Conservation (phyloP, 2,329 filamentous ascomycete species). For the Penicillium sp. region DNA sequence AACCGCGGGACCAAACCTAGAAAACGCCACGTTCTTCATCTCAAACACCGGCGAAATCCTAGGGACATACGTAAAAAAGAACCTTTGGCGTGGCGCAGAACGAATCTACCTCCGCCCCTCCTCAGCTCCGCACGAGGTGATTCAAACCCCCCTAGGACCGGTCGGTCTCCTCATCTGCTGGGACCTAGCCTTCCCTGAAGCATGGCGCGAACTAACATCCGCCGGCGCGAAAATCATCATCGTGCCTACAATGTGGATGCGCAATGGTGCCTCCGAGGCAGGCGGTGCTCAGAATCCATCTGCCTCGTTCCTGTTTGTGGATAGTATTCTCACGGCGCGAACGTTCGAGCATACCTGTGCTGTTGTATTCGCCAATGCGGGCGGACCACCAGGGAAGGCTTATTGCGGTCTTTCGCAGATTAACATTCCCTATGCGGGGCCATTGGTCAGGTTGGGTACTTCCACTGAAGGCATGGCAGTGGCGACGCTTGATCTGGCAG, state of each 20-base stretch:
- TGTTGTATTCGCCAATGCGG: neutral
- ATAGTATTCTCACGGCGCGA: neutral
- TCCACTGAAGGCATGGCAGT: neutral
- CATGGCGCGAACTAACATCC: constrained; percentile 54
- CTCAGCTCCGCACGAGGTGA: neutral
- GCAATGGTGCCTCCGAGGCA: constrained; percentile 46
- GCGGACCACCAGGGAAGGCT: neutral
- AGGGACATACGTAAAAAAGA: neutral
- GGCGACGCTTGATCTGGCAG: neutral
- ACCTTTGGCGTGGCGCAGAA: neutral
- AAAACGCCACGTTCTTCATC: neutral
- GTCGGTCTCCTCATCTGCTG: constrained; percentile 46
- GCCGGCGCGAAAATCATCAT: constrained; percentile 57
- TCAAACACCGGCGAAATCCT: neutral
- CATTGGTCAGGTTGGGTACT: neutral
- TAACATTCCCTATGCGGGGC: neutral
- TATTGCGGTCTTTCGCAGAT: neutral
- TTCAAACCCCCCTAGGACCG: neutral
- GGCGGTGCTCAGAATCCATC: constrained; percentile 27
- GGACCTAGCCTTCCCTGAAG: constrained; percentile 59
- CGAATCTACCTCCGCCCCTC: neutral
- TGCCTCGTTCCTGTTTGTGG: neutral
- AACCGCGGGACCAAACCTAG: neutral
- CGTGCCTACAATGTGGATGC: constrained; percentile 54
- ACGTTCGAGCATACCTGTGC: neutral